Evolutionary conservation across 345 rosid genomes (phyloP).

Genomic region (Citrus cavaleriei): DNA sequence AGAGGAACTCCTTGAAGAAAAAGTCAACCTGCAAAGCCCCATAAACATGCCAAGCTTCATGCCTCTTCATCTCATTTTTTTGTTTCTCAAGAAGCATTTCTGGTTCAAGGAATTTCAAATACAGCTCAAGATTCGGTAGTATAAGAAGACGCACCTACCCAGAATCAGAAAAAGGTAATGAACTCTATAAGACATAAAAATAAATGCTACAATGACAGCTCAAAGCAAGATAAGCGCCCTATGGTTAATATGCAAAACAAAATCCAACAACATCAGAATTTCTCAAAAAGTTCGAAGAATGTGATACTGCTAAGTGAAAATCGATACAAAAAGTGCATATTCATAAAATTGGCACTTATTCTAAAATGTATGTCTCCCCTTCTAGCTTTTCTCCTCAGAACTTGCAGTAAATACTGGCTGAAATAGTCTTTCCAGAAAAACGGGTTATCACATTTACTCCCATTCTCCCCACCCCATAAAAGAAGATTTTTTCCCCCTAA

Average conservation of each 20-base stretch:
- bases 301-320: neutral
- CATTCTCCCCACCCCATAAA: neutral
- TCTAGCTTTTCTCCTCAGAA: neutral
- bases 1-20: neutral
- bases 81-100: slow-evolving; percentile 69
- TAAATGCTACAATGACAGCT: neutral
- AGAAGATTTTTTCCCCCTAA: neutral
- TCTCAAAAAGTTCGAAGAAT: neutral
- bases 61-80: slow-evolving; percentile 57
- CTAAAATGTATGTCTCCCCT: neutral
- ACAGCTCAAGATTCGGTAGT: slow-evolving; percentile 73
- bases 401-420: neutral
- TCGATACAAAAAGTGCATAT: neutral
- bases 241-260: neutral
- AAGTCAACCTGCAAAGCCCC: slow-evolving; percentile 70
- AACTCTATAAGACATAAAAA: slow-evolving; percentile 6
- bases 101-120: slow-evolving; percentile 65
- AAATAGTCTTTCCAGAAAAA: neutral
- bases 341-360: neutral
- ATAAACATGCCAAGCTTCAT: slow-evolving; percentile 78
- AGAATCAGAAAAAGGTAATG: slow-evolving; percentile 13
- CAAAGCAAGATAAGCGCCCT: neutral
- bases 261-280: neutral
- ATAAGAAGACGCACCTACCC: slow-evolving; percentile 71
- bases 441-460: neutral